Evolutionary conservation across 164 flowering plant genomes (phyloP).

Genomic region (Echeveria elegans): DNA sequence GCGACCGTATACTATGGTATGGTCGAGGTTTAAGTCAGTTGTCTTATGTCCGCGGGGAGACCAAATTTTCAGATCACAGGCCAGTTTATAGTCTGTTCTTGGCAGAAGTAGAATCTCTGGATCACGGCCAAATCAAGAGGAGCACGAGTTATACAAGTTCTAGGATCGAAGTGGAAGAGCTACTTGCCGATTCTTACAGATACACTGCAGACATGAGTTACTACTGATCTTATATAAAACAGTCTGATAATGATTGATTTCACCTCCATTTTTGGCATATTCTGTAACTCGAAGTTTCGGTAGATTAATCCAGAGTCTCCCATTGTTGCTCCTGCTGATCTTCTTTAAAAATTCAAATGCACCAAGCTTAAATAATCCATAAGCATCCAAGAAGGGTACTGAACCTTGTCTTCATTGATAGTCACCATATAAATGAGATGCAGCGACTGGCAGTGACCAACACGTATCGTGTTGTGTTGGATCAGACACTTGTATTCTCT

Average conservation of each 20-base stretch:
- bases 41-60: slow-evolving; percentile 8
- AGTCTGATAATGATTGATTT: not conserved
- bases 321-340: no score
- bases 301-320: no score
- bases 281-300: no score
- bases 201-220: not conserved
- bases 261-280: not conserved
- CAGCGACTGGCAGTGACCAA: no score
- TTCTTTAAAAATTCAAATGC: no score
- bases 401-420: no score
- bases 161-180: slow-evolving; percentile 6
- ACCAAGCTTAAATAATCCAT: no score
- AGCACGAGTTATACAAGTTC: slow-evolving; percentile 7
- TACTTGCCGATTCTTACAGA: not conserved
- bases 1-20: slow-evolving; percentile 10
- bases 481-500: no score
- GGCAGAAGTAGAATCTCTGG: slow-evolving; percentile 1
- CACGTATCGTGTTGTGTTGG: no score
- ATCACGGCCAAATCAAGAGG: slow-evolving; percentile 7
- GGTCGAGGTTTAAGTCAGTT: slow-evolving; percentile 5
- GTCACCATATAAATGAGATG: no score
- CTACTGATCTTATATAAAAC: not conserved
- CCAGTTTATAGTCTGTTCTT: slow-evolving; percentile 9
- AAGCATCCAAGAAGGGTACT: no score
- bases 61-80: slow-evolving; percentile 10